Conservation (phyloP, 2,329 filamentous ascomycete species). For the Eutypella sp. region DNA sequence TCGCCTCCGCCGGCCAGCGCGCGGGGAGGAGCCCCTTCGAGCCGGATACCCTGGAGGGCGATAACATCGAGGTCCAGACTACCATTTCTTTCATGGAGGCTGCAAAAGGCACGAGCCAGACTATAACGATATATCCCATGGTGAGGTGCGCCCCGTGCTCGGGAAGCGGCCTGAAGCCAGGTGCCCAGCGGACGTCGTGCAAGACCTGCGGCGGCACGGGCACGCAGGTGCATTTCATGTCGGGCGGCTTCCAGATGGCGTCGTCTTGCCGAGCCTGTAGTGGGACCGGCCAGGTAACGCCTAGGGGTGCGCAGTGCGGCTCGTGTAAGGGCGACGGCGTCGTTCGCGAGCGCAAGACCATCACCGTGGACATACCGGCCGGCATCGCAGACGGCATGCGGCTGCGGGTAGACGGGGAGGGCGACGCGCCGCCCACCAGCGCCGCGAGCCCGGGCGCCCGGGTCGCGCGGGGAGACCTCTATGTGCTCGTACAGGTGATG, state of each 20-base stretch:
- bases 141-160: constrained; percentile 76
- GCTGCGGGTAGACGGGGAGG: constrained; percentile 76
- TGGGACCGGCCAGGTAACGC: constrained; percentile 71
- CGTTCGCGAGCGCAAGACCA: constrained; percentile 73
- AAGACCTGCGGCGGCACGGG: constrained; percentile 81
- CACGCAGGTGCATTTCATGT: constrained; percentile 80
- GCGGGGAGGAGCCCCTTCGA: constrained; percentile 64
- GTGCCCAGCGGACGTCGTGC: constrained; percentile 68
- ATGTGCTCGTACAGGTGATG: constrained; percentile 85
- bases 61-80: constrained; percentile 91
- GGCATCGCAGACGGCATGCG: constrained; percentile 97
- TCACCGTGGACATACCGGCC: constrained; percentile 86
- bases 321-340: constrained; percentile 81
- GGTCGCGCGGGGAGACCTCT: constrained; percentile 79
- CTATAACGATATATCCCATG: constrained; percentile 80
- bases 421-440: constrained; percentile 75
- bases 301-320: constrained; percentile 74
- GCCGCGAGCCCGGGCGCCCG: constrained; percentile 57
- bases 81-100: constrained; percentile 95
- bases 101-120: constrained; percentile 83
- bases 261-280: constrained; percentile 79
- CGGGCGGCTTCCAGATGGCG: constrained; percentile 93
- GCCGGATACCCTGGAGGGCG: constrained; percentile 80
- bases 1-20: constrained; percentile 48
- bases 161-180: constrained; percentile 79